Evolutionary conservation across 2,329 filamentous ascomycete species (phyloP).

Genomic region (Stachybotrys chlorohalonatus): DNA sequence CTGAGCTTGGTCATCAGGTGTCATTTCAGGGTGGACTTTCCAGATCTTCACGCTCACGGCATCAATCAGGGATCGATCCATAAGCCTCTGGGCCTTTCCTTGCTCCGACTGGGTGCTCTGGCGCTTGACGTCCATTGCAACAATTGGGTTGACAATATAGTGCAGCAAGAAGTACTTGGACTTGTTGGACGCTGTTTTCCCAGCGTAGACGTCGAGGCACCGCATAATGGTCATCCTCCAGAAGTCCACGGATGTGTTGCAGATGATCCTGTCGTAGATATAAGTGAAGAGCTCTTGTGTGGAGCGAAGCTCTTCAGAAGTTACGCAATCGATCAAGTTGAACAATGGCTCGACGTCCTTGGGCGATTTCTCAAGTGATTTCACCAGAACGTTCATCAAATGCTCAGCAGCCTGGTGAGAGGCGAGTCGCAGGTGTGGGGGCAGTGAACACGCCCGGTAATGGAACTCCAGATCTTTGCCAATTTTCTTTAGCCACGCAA

Average conservation of each 20-base stretch:
- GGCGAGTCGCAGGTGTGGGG: constrained; percentile 66
- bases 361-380: constrained; percentile 65
- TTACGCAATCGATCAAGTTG: constrained; percentile 73
- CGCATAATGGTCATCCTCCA: constrained; percentile 75
- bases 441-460: constrained; percentile 60
- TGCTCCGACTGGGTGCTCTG: constrained; percentile 57
- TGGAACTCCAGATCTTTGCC: constrained; percentile 73
- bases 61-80: constrained; percentile 82
- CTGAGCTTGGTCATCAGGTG: constrained; percentile 73
- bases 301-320: constrained; percentile 69
- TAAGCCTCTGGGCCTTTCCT: constrained; percentile 56
- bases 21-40: constrained; percentile 78
- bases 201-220: constrained; percentile 80
- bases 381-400: constrained; percentile 75
- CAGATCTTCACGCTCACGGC: constrained; percentile 88
- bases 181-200: constrained; percentile 70
- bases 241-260: constrained; percentile 74
- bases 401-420: constrained; percentile 86
- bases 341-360: constrained; percentile 79
- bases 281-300: constrained; percentile 70
- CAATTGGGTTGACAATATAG: constrained; percentile 88
- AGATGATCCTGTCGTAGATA: constrained; percentile 79
- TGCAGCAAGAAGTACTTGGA: constrained; percentile 90
- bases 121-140: constrained; percentile 91
- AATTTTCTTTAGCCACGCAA: constrained; percentile 52